Percentiles rank a stretch among this genome's conserved stretches.
Evolutionary conservation across 2,329 filamentous ascomycete species (phyloP).

Genomic region (Neurospora crassa): DNA sequence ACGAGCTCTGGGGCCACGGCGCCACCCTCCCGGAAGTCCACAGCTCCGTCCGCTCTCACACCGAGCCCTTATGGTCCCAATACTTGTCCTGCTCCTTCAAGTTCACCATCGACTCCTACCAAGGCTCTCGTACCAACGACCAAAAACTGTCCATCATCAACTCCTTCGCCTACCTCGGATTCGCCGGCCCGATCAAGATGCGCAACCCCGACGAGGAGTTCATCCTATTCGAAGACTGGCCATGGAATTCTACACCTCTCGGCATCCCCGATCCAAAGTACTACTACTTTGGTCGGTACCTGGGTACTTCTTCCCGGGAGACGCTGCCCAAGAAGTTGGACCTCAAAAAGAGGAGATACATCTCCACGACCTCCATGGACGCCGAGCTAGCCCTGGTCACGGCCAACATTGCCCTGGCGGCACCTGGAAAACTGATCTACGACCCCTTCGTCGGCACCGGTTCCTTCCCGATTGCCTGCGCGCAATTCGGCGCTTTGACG

Average conservation of each 20-base stretch:
- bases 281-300: constrained; percentile 62
- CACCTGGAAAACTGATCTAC: constrained; percentile 76
- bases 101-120: constrained; percentile 76
- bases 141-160: constrained; percentile 71
- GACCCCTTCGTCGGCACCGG: constrained; percentile 96
- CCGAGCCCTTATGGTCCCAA: constrained; percentile 51
- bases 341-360: constrained; percentile 87
- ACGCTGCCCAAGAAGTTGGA: constrained; percentile 66
- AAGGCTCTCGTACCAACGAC: constrained; percentile 54
- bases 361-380: constrained; percentile 96
- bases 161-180: constrained; percentile 67
- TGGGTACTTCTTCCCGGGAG: constrained; percentile 59
- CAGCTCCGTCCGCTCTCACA: constrained; percentile 47
- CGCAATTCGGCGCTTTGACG: constrained; percentile 76
- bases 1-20: constrained; percentile 81
- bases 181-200: constrained; percentile 72
- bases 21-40: constrained; percentile 60
- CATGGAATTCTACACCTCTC: constrained; percentile 39
- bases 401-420: constrained; percentile 79
- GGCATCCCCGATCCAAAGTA: constrained; percentile 44
- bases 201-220: constrained; percentile 65
- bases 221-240: constrained; percentile 75
- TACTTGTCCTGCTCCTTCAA: constrained; percentile 66
- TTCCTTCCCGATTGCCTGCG: constrained; percentile 81
- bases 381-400: constrained; percentile 85